These are phyloP conservation scores for Pythium oligandrum DNA, from an alignment of 352 stramenopile genomes.

Conservation along the genomic window DNA sequence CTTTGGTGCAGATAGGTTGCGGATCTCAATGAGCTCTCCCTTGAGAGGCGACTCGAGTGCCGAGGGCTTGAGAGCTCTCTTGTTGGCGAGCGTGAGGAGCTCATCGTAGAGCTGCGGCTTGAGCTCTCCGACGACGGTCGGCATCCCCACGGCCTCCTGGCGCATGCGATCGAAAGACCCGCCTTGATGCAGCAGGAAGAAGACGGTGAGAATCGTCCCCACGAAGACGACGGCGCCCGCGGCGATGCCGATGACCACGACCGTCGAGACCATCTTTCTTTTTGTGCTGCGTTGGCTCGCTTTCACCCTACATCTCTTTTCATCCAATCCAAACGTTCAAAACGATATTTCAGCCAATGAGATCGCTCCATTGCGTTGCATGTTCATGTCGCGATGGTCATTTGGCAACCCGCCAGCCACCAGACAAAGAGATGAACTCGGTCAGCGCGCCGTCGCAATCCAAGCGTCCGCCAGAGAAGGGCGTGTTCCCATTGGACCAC, in stretches of 20 bases:
- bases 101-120: constrained; percentile 88
- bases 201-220: constrained; percentile 76
- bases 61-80: constrained; percentile 30
- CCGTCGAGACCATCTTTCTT: constrained; percentile 39
- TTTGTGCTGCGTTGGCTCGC: neutral
- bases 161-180: constrained; percentile 88
- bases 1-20: constrained; percentile 28
- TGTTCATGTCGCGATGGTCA: too few relatives aligned
- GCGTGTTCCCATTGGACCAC: constrained; percentile 89
- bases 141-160: constrained; percentile 69
- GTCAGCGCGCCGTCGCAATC: constrained; percentile 60
- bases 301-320: constrained; percentile 9
- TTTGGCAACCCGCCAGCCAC: too few relatives aligned
- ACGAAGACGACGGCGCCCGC: constrained; percentile 82
- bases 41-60: constrained; percentile 26
- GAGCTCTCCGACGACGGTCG: constrained; percentile 40
- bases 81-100: constrained; percentile 52
- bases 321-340: constrained; percentile 7
- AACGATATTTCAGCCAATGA: constrained; percentile 2
- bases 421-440: constrained; percentile 56
- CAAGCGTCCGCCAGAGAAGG: constrained; percentile 85
- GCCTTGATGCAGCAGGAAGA: constrained; percentile 73
- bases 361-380: neutral
- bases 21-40: constrained; percentile 38
- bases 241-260: constrained; percentile 71